A percentile compares a stretch with the other conserved stretches of the same genome.
Conservation (phyloP, 2,329 filamentous ascomycete species). For the Huntiella decipiens region DNA sequence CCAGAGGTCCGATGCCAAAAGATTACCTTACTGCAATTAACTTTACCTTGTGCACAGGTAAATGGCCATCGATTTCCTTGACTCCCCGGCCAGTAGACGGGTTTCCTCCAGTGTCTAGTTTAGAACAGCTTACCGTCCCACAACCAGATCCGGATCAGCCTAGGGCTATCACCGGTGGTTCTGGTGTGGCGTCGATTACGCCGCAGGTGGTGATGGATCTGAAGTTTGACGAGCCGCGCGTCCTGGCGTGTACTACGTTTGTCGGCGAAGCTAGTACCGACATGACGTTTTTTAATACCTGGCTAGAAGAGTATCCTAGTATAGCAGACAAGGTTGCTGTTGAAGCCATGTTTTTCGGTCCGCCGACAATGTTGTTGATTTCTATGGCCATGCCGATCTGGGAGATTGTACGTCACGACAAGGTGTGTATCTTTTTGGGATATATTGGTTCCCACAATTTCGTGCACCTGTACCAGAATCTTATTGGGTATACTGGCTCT, state of each 20-base stretch:
- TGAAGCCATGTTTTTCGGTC: slow-evolving; percentile 49
- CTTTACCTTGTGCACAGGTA: slow-evolving; percentile 36
- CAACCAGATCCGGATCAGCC: slow-evolving; percentile 10
- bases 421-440: slow-evolving; percentile 46
- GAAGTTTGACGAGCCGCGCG: slow-evolving; percentile 41
- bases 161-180: neutral
- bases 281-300: slow-evolving; percentile 47
- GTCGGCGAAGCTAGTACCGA: slow-evolving; percentile 45
- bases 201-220: slow-evolving; percentile 32
- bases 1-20: slow-evolving; percentile 14
- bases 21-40: slow-evolving; percentile 24
- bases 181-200: slow-evolving; percentile 24
- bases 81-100: slow-evolving; percentile 2
- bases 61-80: slow-evolving; percentile 21
- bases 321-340: slow-evolving; percentile 39
- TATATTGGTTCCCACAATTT: slow-evolving; percentile 50
- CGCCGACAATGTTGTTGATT: slow-evolving; percentile 45
- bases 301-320: slow-evolving; percentile 40
- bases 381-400: slow-evolving; percentile 46
- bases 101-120: slow-evolving; percentile 1
- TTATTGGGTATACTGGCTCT: slow-evolving; percentile 24
- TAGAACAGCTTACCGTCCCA: slow-evolving; percentile 8
- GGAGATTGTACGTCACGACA: slow-evolving; percentile 46
- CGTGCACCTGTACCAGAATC: slow-evolving; percentile 41
- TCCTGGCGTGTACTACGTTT: slow-evolving; percentile 49